These are phyloP conservation scores for Geotrichum bryndzae DNA, from an alignment of 1,139 yeast genomes.

Conservation along the genomic window DNA sequence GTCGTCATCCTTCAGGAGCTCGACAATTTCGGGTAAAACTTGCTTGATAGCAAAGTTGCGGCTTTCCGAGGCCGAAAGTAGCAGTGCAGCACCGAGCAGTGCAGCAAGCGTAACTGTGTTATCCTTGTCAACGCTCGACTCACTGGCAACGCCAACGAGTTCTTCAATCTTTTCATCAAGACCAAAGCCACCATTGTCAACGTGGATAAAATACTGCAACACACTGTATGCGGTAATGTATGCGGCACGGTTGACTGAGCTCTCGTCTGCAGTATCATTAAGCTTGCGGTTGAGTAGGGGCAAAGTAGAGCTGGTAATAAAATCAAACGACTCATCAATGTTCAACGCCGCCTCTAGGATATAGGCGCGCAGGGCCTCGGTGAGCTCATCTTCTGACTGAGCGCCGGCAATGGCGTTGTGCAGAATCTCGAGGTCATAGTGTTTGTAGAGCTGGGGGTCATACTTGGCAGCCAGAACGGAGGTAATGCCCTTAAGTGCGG, in stretches of 20 bases:
- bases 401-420: conserved; percentile 27
- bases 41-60: conserved; percentile 30
- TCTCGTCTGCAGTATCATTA: conserved; percentile 17
- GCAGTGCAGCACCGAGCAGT: conserved; percentile 33
- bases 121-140: conserved; percentile 25
- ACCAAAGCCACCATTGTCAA: conserved; percentile 36
- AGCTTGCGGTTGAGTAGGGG: conserved; percentile 21
- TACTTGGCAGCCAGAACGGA: conserved; percentile 30
- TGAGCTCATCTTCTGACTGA: conserved; percentile 32
- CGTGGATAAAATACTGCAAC: conserved; percentile 30
- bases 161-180: conserved; percentile 29
- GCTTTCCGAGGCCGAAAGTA: conserved; percentile 17
- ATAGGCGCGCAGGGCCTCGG: conserved; percentile 31
- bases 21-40: conserved; percentile 28
- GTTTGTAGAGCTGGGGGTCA: conserved; percentile 30
- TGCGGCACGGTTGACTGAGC: conserved; percentile 25
- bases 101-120: conserved; percentile 30
- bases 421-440: conserved; percentile 24
- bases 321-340: conserved; percentile 28
- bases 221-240: conserved; percentile 29
- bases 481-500: conserved; percentile 30
- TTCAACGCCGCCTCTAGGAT: conserved; percentile 28
- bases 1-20: conserved; percentile 27
- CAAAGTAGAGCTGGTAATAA: conserved; percentile 20
- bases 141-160: conserved; percentile 33